A percentile compares a stretch with the other conserved stretches of the same genome.
phyloP scores from a whole-genome alignment of 345 rosid genomes.

The Eucalyptus erythrocorys region DNA sequence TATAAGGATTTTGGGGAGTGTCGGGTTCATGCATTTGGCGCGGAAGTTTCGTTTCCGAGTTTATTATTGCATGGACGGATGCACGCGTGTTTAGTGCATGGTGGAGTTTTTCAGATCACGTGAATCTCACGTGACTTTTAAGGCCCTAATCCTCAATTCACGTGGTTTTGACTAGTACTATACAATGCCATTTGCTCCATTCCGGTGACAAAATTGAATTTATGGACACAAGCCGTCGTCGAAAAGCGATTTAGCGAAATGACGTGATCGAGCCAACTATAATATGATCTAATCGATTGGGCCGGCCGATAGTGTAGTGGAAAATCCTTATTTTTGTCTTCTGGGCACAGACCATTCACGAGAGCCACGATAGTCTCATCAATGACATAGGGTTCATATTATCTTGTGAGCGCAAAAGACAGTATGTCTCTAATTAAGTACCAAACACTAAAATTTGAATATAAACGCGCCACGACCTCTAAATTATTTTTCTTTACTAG shows the following conservation, averaged over 20 bases:
- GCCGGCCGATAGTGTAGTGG: fast-evolving
- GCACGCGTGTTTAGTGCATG: background rate
- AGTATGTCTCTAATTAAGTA: background rate
- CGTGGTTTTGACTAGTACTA: background rate
- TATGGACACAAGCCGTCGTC: background rate
- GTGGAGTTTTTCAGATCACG: background rate
- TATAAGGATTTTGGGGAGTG: background rate
- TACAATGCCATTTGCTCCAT: background rate
- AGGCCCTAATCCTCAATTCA: background rate
- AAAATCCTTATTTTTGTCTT: background rate
- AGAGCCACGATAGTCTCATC: background rate
- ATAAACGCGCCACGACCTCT: fast-evolving
- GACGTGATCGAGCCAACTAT: background rate
- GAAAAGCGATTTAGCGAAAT: background rate
- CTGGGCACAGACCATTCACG: background rate
- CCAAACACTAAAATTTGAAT: background rate
- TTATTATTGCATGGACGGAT: background rate
- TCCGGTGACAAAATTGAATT: background rate
- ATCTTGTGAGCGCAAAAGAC: background rate
- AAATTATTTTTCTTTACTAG: background rate
- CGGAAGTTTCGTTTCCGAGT: background rate
- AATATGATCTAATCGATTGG: background rate
- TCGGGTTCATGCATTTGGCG: background rate
- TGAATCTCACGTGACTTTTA: background rate
- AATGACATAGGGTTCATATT: background rate